Base-by-base conservation (phyloP, 352 stramenopile species). In the Pythium plurisporium region DNA sequence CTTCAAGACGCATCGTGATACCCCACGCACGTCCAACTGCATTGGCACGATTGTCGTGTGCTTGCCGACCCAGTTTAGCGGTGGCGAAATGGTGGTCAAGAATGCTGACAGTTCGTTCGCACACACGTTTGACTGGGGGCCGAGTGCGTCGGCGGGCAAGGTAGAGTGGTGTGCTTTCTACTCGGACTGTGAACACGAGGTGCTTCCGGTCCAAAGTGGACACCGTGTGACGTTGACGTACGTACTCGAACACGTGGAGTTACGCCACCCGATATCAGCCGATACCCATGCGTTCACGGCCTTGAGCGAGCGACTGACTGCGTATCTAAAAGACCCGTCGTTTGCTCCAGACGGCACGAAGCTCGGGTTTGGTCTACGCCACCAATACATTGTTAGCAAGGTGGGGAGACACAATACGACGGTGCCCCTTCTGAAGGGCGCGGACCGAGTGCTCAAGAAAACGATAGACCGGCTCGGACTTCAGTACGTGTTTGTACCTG, bases 1-100 rank as follows among this genome's bases (percentile, higher is more conserved):
- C 45, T 63, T 63, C 55, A 63, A 63, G 55, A 29, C 46, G 3
- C 55, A 63, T 42, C 44, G 29, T 15, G 55, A 63, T 26, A 62
- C 54, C 25, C 55, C 45, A 17, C 55, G 46, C n/a, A 44, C 43
- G 10, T 14, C 55, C 1, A 23, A 47, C 4, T 50, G 46, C 29
- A 49, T 63, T 20, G 55, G 55, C 14, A 51, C 55, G 38, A 31
- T 63, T 25, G 55, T 56, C 17, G 55, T 63, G 23, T 63, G 55
- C 25, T 29, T 63, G 34, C 44, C 45, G 2, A 44, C 45, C 0
- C 22, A n/a, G 27, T 63, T 63, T 31, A 22, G 38, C 34, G 55
- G 55, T 30, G 55, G 55, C 14, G 55, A 55, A 7, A 51, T 63
- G 27, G 55, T 51, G 1, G 36, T 63, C 29, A 55, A 48, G 15